Evolutionary conservation across 768 basidiomycete genomes (phyloP), one percentile per base, ranked within the genome.

Genomic region (Cyclocybe cylindracea): DNA sequence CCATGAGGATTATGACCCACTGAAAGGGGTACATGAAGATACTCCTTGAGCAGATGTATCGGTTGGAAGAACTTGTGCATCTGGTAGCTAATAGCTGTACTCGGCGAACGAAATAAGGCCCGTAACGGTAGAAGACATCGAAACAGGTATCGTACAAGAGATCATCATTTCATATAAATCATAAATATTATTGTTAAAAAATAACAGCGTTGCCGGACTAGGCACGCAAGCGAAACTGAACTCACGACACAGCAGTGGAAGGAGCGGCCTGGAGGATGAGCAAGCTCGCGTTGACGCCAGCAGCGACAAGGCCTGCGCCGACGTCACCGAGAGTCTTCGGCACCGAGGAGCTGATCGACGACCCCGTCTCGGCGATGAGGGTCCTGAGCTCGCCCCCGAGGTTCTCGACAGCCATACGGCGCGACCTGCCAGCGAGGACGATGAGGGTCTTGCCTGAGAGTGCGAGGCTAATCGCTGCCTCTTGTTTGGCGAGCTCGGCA

Each of bases 271-370:
- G 85, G 50, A 84, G 48, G 9, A 87, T 75, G 5, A 86, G 58
- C 53, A 86, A 64, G 55, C 77, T 80, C 1, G 76, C 76, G 34
- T 68, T 62, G 7, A 70, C 64, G 39, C 74, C 80, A 31, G 74
- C 71, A 0, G 78, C 77, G 2, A 90, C 80, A 49, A 92, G 64
- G 11, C 82, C 85, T n/a, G 86, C 81, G 11, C 84, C 87, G 1
- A 86, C 81, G 61, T 89, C 84, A 0, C 91, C 91, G 1, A 91
- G 62, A 0, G 87, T 88, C 70, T 85, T 86, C 13, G 82, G 65
- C 16, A 89, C 71, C 51, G 85, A 82, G 32, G 48, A 42, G 2
- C 79, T 71, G 13, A 78, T 75, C 39, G 85, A 35, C 33, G 38
- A 34, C 9, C 45, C 45, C 7, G 24, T n/a, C 13, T 46, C 33